A percentile compares a stretch with the other conserved stretches of the same genome.
Conservation (phyloP, 2,329 filamentous ascomycete genomes). For the Aspergillus nomiae region DNA sequence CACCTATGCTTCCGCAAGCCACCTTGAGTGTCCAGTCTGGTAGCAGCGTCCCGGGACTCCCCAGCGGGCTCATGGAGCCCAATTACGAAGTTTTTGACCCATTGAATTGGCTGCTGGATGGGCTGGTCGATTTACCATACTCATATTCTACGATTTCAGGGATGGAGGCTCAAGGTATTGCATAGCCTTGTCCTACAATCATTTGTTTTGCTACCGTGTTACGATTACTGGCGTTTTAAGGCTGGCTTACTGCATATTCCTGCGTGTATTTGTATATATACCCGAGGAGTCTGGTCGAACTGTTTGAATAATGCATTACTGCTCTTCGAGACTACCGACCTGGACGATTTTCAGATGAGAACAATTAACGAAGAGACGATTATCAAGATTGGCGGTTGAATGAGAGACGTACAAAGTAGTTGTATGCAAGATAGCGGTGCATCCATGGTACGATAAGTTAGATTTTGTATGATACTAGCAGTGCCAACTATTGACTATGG, state of each 20-base stretch:
- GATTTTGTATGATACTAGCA: too few relatives aligned
- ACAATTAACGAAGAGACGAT: not conserved
- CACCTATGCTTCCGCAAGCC: conserved; percentile 35
- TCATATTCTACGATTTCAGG: conserved; percentile 59
- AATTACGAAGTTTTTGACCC: conserved; percentile 90
- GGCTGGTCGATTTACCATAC: conserved; percentile 78
- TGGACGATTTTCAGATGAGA: not conserved
- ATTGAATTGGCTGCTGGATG: conserved; percentile 90
- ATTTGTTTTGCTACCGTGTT: conserved; percentile 9
- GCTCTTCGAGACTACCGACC: not conserved
- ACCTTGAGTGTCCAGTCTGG: conserved; percentile 32
- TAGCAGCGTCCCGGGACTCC: conserved; percentile 29
- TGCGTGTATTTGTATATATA: conserved; percentile 17
- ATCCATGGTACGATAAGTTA: too few relatives aligned
- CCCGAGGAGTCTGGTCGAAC: conserved; percentile 14
- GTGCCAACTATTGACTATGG: too few relatives aligned
- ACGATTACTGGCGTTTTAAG: conserved; percentile 6
- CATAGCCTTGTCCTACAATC: conserved; percentile 20
- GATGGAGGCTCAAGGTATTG: conserved; percentile 45
- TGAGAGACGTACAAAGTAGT: too few relatives aligned
- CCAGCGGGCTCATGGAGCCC: conserved; percentile 62
- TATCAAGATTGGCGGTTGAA: not conserved
- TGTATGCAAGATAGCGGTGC: too few relatives aligned
- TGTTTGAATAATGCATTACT: not conserved
- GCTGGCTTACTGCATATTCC: conserved; percentile 6